Evolutionary conservation across 148 eudicot species (phyloP), one percentile per base, ranked within the genome.

Genomic region (Arctostaphylos glauca): DNA sequence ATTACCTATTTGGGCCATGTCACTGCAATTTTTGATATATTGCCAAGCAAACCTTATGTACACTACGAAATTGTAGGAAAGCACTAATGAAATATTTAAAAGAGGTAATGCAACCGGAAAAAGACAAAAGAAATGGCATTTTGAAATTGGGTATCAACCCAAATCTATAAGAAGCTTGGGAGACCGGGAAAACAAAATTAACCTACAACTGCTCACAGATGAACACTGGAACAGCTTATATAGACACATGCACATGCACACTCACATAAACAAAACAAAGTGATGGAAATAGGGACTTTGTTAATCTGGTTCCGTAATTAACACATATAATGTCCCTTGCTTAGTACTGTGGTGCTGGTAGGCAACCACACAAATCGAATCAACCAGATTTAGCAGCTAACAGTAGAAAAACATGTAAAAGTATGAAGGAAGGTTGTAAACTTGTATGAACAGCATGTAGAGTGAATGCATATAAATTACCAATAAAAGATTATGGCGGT

Each of bases 371-470:
- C 38, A 74, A 48, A 74, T n/a, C 0, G 77, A 74, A 3, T 8
- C 76, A 73, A n/a, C 52, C 77, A 74, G 16, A 47, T 74, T 48
- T 74, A 12, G 54, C 9, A n/a, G 77, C 38, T 21, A 74, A 44
- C 13, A 48, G 3, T 47, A 19, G 16, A 49, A 74, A 74, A 74
- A 19, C 55, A 47, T 9, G 31, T 3, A 21, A 48, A 74, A 74
- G 6, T 47, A 31, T 12, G 31, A 74, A 21, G 5, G 0, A 73
- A 16, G 5, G 23, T 48, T 48, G 23, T n/a, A 47, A 6, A 21
- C 70, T n/a, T 23, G 3, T n/a, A 55, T 74, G 55, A 47, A 54
- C 52, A 73, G 54, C 55, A 48, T 74, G 14, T 47, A 74, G 41
- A 48, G 75, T 48, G 7, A 48, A 52, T 49, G 55, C 78, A 74